A percentile compares a stretch with the other conserved stretches of the same genome.
Evolutionary conservation across 257 asterid genomes (phyloP).

Genomic region (Salvia rosmarinus): DNA sequence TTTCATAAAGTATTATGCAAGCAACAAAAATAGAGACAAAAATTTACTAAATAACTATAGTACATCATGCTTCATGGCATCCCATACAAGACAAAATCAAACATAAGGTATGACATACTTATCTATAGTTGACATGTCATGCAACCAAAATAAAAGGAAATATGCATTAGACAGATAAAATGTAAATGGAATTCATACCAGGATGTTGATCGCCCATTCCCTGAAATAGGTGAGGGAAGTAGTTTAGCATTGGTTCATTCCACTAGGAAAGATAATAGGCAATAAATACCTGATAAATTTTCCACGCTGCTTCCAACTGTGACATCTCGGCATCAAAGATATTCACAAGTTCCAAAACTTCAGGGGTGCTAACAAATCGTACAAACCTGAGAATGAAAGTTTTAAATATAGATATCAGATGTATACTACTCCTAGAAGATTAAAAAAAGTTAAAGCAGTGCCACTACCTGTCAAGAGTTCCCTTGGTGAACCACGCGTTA

Average conservation of each 20-base stretch:
- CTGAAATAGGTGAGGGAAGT: constrained; percentile 53
- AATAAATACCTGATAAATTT: constrained; percentile 67
- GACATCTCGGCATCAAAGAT: constrained; percentile 86
- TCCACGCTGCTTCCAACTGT: constrained; percentile 86
- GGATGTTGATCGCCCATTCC: constrained; percentile 66
- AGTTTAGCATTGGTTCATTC: constrained; percentile 27
- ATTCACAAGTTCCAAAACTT: constrained; percentile 73
- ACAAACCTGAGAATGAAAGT: constrained; percentile 62
- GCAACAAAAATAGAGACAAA: neutral
- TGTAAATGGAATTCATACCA: constrained; percentile 45
- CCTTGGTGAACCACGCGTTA: constrained; percentile 88
- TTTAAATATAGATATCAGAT: constrained; percentile 14
- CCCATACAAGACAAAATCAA: neutral
- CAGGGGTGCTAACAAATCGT: constrained; percentile 91
- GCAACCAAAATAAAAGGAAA: constrained; percentile 21
- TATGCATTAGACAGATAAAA: constrained; percentile 9
- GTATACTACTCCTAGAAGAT: neutral
- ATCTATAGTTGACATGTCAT: neutral
- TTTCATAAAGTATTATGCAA: neutral
- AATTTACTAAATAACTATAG: neutral
- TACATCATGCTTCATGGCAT: neutral
- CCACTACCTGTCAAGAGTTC: constrained; percentile 88
- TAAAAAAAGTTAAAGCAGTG: constrained; percentile 20
- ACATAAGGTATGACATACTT: neutral
- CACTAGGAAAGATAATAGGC: constrained; percentile 2